phyloP scores from a whole-genome alignment of 2,329 filamentous ascomycete genomes.

The Xylaria sp. region DNA sequence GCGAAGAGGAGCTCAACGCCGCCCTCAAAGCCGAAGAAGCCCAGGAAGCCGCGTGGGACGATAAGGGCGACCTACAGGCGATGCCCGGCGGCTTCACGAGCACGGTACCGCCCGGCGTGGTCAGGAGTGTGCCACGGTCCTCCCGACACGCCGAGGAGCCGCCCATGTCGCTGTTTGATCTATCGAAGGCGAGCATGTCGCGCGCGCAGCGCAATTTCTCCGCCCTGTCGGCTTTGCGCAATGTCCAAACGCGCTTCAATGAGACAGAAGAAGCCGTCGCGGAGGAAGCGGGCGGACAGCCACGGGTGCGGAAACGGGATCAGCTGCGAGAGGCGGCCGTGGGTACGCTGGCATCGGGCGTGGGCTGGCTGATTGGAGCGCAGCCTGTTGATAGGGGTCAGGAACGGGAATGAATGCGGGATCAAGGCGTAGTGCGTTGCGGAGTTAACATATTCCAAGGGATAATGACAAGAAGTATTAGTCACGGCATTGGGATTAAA shows the following conservation, averaged over 20 bases:
- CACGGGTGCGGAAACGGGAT: conserved; percentile 62
- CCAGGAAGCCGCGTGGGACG: conserved; percentile 66
- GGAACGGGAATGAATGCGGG: conserved; percentile 22
- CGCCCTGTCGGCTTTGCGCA: conserved; percentile 47
- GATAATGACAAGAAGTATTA: not conserved
- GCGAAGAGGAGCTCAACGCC: conserved; percentile 69
- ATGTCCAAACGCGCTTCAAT: conserved; percentile 36
- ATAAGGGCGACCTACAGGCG: conserved; percentile 53
- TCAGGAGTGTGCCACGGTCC: conserved; percentile 28
- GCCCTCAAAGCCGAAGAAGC: conserved; percentile 62
- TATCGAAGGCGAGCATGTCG: conserved; percentile 56
- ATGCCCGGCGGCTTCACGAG: conserved; percentile 51
- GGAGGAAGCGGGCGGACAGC: conserved; percentile 26
- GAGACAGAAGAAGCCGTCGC: conserved; percentile 17
- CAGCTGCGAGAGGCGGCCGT: conserved; percentile 62
- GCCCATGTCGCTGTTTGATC: conserved; percentile 60
- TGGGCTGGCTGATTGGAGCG: conserved; percentile 63
- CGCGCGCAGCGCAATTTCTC: conserved; percentile 55
- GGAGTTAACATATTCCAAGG: not conserved
- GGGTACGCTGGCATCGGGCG: conserved; percentile 60
- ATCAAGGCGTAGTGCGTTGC: conserved; percentile 4
- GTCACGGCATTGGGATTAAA: not conserved
- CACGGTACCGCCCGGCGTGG: conserved; percentile 30
- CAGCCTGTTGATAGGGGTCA: conserved; percentile 35
- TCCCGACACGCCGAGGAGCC: conserved; percentile 41